Conservation (phyloP, 2,329 filamentous ascomycete species). For the Endothia cerciana region DNA sequence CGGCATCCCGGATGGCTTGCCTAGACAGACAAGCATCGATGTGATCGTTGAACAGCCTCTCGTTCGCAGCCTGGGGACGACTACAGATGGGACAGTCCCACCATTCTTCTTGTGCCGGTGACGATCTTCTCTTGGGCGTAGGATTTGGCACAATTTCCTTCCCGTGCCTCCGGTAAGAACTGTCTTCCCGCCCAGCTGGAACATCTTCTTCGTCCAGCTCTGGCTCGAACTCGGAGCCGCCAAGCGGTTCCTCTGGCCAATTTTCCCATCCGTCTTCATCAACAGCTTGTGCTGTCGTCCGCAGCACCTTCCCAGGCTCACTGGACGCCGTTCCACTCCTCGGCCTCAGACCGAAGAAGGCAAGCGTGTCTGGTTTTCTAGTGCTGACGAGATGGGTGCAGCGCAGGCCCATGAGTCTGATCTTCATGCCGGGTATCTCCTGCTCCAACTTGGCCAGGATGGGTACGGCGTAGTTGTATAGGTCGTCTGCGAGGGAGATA, state of each 20-base stretch:
- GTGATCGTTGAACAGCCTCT: constrained; percentile 83
- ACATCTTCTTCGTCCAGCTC: constrained; percentile 55
- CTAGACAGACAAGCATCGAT: constrained; percentile 90
- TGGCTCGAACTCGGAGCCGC: constrained; percentile 30
- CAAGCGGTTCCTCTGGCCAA: constrained; percentile 68
- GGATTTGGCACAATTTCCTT: constrained; percentile 58
- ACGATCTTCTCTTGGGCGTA: constrained; percentile 43
- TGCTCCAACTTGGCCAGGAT: constrained; percentile 85
- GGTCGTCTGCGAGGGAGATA: constrained; percentile 73
- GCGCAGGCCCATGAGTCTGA: constrained; percentile 85
- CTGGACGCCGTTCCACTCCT: constrained; percentile 30
- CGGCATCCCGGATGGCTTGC: constrained; percentile 81
- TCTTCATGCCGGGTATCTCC: constrained; percentile 76
- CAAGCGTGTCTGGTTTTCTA: constrained; percentile 75
- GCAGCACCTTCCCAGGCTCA: constrained; percentile 27
- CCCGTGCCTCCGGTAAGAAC: constrained; percentile 45
- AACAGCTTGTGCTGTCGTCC: constrained; percentile 1
- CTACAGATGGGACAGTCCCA: constrained; percentile 91
- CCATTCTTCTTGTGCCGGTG: constrained; percentile 49
- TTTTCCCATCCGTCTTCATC: constrained; percentile 65
- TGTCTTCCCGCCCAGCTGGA: constrained; percentile 52
- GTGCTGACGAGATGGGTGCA: constrained; percentile 87
- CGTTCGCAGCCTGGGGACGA: constrained; percentile 74
- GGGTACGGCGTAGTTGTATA: constrained; percentile 80
- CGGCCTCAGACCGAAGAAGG: constrained; percentile 74